Percentiles rank a stretch among this genome's conserved stretches.
These are phyloP conservation scores for Penicillium pancosmium DNA, from an alignment of 495 filamentous ascomycete genomes.

Conservation along the genomic window DNA sequence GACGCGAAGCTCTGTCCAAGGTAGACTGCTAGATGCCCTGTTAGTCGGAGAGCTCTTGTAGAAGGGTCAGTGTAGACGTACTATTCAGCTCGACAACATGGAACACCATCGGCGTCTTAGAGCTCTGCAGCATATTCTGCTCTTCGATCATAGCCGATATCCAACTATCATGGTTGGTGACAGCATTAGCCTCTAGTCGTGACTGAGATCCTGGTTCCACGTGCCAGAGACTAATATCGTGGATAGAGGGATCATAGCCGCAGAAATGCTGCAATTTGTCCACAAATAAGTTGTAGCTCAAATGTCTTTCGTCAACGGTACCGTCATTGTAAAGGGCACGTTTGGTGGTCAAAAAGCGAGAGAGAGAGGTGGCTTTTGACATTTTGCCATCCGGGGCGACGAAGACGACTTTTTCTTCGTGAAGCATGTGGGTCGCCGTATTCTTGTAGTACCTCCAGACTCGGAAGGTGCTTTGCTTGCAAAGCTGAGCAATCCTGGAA, in stretches of 20 bases:
- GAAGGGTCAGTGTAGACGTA: background rate
- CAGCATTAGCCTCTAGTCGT: background rate
- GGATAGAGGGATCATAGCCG: background rate
- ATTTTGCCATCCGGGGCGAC: too few relatives aligned
- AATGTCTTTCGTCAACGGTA: background rate
- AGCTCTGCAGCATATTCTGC: conserved; percentile 1
- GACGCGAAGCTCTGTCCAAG: too few relatives aligned
- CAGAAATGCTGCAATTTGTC: background rate
- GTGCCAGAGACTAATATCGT: background rate
- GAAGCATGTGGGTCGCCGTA: too few relatives aligned
- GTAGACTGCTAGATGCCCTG: too few relatives aligned
- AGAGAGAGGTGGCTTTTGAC: too few relatives aligned
- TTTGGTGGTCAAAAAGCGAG: too few relatives aligned
- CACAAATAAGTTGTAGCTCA: background rate
- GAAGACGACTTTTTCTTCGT: too few relatives aligned
- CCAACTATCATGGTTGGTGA: background rate
- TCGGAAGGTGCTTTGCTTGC: too few relatives aligned
- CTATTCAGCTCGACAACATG: background rate
- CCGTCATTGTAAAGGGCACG: background rate
- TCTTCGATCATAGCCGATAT: conserved; percentile 6
- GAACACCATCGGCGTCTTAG: background rate
- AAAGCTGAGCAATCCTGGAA: too few relatives aligned
- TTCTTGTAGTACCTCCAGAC: too few relatives aligned
- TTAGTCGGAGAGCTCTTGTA: background rate
- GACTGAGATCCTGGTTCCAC: background rate